Base-by-base conservation (phyloP, 345 rosid species). In the Lumnitzera racemosa region DNA sequence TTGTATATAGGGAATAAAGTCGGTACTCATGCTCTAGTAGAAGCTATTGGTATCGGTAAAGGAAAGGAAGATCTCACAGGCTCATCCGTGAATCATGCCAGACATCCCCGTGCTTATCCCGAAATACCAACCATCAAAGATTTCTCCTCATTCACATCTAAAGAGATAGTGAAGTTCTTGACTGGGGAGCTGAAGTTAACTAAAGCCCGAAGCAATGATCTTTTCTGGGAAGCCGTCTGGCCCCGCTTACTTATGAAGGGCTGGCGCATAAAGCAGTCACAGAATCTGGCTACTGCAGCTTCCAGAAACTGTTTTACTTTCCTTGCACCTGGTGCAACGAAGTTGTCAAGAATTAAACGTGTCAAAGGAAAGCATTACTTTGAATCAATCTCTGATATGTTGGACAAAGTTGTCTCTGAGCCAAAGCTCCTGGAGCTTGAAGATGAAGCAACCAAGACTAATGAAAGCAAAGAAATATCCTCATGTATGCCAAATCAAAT, bases 171-270 rank as follows among this genome's bases (percentile, higher is more conserved):
- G 63, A 75, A 79, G 43, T 76, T 81, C 65, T 74, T 88, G 63
- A 84, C 83, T 0, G 87, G 97, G 53, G 81, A 72, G 46, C 75
- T 69, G 59, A 75, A 90, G 61, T 70, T 90, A 75, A 85, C 96
- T 68, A 90, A 90, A 75, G 83, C 88, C 16, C 61, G 83, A 61
- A 82, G 94, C 43, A 76, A 68, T 74, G 90, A 85, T 72, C 83
- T 90, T 61, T 88, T 90, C 70, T 88, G 94, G 97, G 94, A 90
- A 78, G 96, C 89, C 68, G 87, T 90, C 31, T 90, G 96, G 97
- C 97, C 94, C 27, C 90, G 91, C 51, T 67, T 90, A 47, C 72
- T 90, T 65, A 94, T 86, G 57, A 78, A 82, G 70, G 97, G 96
- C 24, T 90, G 97, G 97, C 90, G 82, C 63, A 85, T 94, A 6